Evolutionary conservation across 1,284 basidiomycete species (phyloP).

Genomic region (Moesziomyces antarcticus): DNA sequence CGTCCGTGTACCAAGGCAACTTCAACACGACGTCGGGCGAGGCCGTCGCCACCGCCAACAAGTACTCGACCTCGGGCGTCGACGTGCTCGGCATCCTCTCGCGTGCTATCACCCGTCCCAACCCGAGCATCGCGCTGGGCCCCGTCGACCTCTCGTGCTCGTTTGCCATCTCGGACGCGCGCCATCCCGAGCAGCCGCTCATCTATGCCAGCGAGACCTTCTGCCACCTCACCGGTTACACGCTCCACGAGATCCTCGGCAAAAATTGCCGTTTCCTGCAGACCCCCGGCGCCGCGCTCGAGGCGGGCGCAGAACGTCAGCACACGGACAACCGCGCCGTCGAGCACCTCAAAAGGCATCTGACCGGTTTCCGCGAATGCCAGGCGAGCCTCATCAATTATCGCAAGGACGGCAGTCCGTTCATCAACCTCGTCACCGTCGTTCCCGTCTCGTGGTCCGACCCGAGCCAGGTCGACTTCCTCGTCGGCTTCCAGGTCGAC

Average conservation of each 20-base stretch:
- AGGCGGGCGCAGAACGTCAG: conserved; percentile 75
- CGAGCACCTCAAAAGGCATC: conserved; percentile 66
- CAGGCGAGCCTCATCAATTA: conserved; percentile 90
- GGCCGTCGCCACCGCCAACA: conserved; percentile 36
- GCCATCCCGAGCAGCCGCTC: conserved; percentile 82
- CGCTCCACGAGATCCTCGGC: conserved; percentile 70
- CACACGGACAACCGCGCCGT: conserved; percentile 80
- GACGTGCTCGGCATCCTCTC: conserved; percentile 85
- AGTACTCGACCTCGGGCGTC: conserved; percentile 89
- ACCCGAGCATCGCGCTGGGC: conserved; percentile 82
- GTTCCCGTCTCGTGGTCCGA: conserved; percentile 71
- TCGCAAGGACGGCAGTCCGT: conserved; percentile 83
- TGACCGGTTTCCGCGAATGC: conserved; percentile 69
- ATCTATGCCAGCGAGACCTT: conserved; percentile 88
- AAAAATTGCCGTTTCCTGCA: conserved; percentile 72
- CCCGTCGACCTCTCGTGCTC: conserved; percentile 91
- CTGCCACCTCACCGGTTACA: conserved; percentile 83
- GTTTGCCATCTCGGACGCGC: conserved; percentile 86
- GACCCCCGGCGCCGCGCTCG: conserved; percentile 77
- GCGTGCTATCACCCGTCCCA: conserved; percentile 78
- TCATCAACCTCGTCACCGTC: conserved; percentile 71
- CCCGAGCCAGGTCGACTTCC: conserved; percentile 79
- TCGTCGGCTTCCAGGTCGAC: conserved; percentile 86
- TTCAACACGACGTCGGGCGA: conserved; percentile 37
- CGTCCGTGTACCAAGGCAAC: conserved; percentile 34